Base-by-base conservation (phyloP, 1,139 yeast genomes). In the Nakaseomyces kungkrabaensis region DNA sequence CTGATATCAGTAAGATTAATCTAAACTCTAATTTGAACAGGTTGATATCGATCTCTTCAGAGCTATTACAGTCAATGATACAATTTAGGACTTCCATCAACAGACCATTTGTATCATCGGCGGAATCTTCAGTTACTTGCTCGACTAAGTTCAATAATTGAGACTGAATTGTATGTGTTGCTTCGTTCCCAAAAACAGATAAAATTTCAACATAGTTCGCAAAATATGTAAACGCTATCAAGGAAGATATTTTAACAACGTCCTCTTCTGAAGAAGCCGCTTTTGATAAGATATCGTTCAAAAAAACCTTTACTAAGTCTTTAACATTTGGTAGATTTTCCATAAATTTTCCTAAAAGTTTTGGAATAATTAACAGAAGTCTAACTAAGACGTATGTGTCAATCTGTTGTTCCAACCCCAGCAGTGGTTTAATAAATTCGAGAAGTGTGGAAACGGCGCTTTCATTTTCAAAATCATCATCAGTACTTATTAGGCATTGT, bases 41-140 rank as follows among this genome's bases (percentile, higher is more conserved):
- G 50, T 69, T 68, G 8, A 77, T 41, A 33, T 50, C 37, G 3
- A 44, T 36, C 3, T 33, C 31, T 7, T 49, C 53, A 25, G 43
- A 25, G 1, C 45, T 52, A 67, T 51, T 75, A 69, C 51, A 85
- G 72, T 2, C 82, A n/a, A 61, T 58, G 8, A 58, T 77, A 9
- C 75, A 72, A 1, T 81, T 73, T 31, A 85, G 68, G 0, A 85
- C 78, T 62, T 89, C 96, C n/a, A 87, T 74, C 47, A 89, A 68
- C 45, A 85, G 74, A 0, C 92, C 79, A 31, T 87, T 81, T 0
- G 96, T 78, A 59, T 90, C 97, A 46, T 87, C 96, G 47, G 81
- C 86, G 1, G 95, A 78, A 1, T 79, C 84, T 1, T 74, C 77
- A 3, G 77, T 63, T n/a, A 89, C 65, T 1, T 75, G 64, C 1